Percentiles rank a stretch among this genome's conserved stretches.
Conservation (phyloP, 768 basidiomycete genomes). For the Rubroboletus satanas region DNA sequence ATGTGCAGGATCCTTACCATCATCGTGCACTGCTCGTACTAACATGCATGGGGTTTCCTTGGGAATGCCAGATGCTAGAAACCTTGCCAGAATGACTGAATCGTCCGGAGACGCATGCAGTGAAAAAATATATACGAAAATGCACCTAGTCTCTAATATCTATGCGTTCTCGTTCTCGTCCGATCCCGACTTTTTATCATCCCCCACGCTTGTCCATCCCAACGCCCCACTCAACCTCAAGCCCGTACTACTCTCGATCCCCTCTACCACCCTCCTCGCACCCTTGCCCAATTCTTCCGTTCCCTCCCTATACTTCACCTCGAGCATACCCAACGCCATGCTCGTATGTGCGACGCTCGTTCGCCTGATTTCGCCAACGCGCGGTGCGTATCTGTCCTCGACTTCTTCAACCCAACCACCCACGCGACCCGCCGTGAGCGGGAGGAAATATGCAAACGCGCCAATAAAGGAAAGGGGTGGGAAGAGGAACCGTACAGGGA, state of each 20-base stretch:
- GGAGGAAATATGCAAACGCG: slow-evolving; percentile 82
- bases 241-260: slow-evolving; percentile 67
- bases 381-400: slow-evolving; percentile 69
- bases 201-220: slow-evolving; percentile 35
- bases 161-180: slow-evolving; percentile 15
- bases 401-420: slow-evolving; percentile 59
- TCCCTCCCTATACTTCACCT: slow-evolving; percentile 48
- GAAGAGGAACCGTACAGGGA: slow-evolving; percentile 65
- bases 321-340: slow-evolving; percentile 57
- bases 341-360: slow-evolving; percentile 55
- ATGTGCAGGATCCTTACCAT: background rate
- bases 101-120: background rate
- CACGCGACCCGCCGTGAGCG: slow-evolving; percentile 72
- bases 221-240: slow-evolving; percentile 63
- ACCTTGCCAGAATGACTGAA: background rate
- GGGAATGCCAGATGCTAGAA: no score
- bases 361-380: slow-evolving; percentile 62
- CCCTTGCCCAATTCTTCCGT: slow-evolving; percentile 42
- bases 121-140: background rate
- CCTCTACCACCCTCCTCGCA: slow-evolving; percentile 45
- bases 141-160: background rate
- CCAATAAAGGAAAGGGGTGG: slow-evolving; percentile 71
- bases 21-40: background rate
- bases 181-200: slow-evolving; percentile 12
- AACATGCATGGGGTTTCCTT: no score